These are phyloP conservation scores for Nephelium lappaceum DNA, from an alignment of 345 rosid species.

Conservation along the genomic window DNA sequence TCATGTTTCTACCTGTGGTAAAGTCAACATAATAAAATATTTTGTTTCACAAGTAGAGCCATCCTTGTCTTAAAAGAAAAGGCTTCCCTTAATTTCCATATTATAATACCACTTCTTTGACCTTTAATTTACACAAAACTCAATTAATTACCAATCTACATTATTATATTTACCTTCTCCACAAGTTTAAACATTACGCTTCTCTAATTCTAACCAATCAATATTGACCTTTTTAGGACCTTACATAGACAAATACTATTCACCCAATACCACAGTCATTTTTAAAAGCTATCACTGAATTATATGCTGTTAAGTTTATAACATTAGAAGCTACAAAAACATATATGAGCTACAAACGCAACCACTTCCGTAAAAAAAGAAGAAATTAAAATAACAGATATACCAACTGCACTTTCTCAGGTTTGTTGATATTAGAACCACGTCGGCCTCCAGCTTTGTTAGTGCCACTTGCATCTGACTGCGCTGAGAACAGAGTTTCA, in stretches of 20 bases:
- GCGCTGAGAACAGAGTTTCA: conserved; percentile 91
- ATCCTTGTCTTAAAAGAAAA: background rate
- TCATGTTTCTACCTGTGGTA: background rate
- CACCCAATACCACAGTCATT: background rate
- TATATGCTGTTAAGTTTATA: background rate
- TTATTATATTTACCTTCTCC: background rate
- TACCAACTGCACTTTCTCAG: conserved; percentile 95
- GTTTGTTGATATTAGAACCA: conserved; percentile 78
- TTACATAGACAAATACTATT: background rate
- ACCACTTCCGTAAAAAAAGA: background rate
- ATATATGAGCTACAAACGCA: background rate
- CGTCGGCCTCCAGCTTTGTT: conserved; percentile 79
- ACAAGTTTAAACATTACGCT: background rate
- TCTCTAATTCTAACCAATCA: background rate
- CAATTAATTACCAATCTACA: conserved; percentile 1
- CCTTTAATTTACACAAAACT: background rate
- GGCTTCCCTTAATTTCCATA: background rate
- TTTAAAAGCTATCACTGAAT: background rate
- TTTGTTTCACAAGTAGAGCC: background rate
- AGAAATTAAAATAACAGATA: conserved; percentile 22
- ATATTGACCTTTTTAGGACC: background rate
- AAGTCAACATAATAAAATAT: background rate
- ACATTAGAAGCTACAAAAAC: background rate
- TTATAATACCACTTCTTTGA: background rate
- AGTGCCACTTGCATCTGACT: conserved; percentile 54